Percentiles rank a stretch among this genome's conserved stretches.
phyloP scores from a whole-genome alignment of 2,329 filamentous ascomycete species.

The Ceratocystis huliohia region DNA sequence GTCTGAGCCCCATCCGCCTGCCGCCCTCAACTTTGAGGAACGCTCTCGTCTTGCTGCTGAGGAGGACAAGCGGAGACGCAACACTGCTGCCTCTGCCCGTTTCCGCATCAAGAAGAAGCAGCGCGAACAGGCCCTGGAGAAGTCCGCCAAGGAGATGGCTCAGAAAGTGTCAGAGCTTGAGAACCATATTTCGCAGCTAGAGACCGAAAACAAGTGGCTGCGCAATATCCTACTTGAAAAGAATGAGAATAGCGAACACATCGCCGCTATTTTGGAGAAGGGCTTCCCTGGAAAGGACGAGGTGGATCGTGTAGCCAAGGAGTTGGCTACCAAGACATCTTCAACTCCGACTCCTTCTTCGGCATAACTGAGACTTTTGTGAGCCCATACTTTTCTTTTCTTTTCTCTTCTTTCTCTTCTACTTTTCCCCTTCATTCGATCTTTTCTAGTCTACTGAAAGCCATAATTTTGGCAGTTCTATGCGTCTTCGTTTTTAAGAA shows the following conservation, averaged over 20 bases:
- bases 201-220: constrained; percentile 72
- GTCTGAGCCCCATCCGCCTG: constrained; percentile 31
- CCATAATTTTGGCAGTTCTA: not conserved
- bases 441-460: not conserved
- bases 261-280: constrained; percentile 37
- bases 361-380: not conserved
- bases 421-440: not conserved
- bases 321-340: constrained; percentile 3
- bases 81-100: constrained; percentile 76
- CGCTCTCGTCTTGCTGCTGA: constrained; percentile 62
- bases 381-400: not conserved
- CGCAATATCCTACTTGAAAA: constrained; percentile 73
- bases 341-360: not conserved
- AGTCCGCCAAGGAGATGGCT: constrained; percentile 67
- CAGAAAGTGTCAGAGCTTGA: constrained; percentile 67
- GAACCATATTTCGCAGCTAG: constrained; percentile 59
- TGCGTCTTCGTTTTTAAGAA: constrained; percentile 6
- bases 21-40: constrained; percentile 51
- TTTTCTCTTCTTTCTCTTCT: not conserved
- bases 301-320: constrained; percentile 11
- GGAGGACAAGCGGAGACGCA: constrained; percentile 79
- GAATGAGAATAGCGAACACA: constrained; percentile 50
- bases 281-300: constrained; percentile 32
- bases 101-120: constrained; percentile 97
- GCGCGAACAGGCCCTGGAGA: constrained; percentile 73